Conservation (phyloP, 2,329 filamentous ascomycete genomes). For the Salinomyces thailandicus region DNA sequence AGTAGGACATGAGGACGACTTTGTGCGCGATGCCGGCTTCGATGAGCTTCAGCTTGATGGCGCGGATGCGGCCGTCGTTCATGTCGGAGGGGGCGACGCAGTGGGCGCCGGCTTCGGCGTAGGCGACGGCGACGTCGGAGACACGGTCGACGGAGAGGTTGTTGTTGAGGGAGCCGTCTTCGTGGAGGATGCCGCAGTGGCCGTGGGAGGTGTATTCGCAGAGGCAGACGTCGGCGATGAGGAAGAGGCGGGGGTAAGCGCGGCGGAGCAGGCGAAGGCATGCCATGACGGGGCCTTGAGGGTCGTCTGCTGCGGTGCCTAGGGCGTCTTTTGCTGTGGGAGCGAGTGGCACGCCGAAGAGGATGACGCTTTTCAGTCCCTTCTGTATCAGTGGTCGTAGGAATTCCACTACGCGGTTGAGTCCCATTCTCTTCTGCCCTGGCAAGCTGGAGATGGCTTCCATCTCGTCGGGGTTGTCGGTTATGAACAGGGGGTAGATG, state of each 20-base stretch:
- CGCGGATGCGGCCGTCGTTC: conserved; percentile 95
- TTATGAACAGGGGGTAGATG: conserved; percentile 94
- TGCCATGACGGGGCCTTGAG: conserved; percentile 80
- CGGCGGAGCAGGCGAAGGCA: conserved; percentile 74
- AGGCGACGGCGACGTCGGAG: conserved; percentile 93
- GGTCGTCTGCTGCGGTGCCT: conserved; percentile 86
- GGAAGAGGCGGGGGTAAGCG: conserved; percentile 81
- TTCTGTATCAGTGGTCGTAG: conserved; percentile 79
- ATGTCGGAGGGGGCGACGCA: conserved; percentile 97
- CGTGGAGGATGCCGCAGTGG: conserved; percentile 89
- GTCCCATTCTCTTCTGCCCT: conserved; percentile 75
- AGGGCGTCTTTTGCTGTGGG: conserved; percentile 78
- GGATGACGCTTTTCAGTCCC: conserved; percentile 82
- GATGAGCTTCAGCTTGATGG: conserved; percentile 96
- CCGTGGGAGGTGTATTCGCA: conserved; percentile 98
- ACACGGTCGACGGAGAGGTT: conserved; percentile 86
- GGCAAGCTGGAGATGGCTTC: conserved; percentile 81
- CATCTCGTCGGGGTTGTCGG: conserved; percentile 88
- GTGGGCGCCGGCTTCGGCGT: conserved; percentile 90
- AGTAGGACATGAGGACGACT: conserved; percentile 92
- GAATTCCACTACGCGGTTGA: conserved; percentile 78
- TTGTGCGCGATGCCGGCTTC: conserved; percentile 88
- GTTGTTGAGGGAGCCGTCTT: conserved; percentile 90
- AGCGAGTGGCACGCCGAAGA: conserved; percentile 85
- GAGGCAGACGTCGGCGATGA: conserved; percentile 86